Evolutionary conservation across 192 early-diverging fungal species (phyloP).

Genomic region (Coemansia reversa): DNA sequence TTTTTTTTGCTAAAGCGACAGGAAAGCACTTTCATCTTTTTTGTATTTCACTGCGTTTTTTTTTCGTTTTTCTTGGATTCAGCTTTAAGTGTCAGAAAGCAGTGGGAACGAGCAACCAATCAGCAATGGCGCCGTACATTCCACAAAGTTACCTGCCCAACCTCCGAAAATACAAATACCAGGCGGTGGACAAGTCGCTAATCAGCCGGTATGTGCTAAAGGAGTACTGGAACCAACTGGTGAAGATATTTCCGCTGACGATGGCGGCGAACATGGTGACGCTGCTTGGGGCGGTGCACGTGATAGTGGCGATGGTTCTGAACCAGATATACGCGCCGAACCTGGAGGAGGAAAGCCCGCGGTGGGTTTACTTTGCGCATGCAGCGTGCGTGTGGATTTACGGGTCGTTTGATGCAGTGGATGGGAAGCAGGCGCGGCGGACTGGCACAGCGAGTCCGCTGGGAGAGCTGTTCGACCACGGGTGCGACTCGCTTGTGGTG

Average conservation of each 20-base stretch:
- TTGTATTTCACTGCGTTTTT: too few relatives aligned
- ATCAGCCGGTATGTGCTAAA: constrained; percentile 71
- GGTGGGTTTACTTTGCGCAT: constrained; percentile 82
- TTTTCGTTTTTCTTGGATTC: too few relatives aligned
- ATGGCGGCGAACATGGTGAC: constrained; percentile 93
- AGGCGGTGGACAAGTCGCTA: constrained; percentile 79
- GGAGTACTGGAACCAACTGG: constrained; percentile 84
- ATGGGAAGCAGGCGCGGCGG: constrained; percentile 92
- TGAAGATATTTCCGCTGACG: constrained; percentile 80
- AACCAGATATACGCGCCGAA: constrained; percentile 74
- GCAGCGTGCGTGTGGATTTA: constrained; percentile 81
- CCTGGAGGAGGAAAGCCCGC: constrained; percentile 66
- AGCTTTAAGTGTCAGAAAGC: too few relatives aligned
- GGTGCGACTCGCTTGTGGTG: constrained; percentile 73
- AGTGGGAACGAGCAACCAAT: too few relatives aligned
- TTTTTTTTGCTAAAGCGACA: too few relatives aligned
- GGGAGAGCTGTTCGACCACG: constrained; percentile 96
- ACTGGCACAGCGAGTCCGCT: constrained; percentile 84
- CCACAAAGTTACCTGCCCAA: constrained; percentile 62
- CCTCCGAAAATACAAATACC: constrained; percentile 83
- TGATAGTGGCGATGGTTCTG: constrained; percentile 70
- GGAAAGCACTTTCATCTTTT: too few relatives aligned
- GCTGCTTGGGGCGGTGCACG: constrained; percentile 76
- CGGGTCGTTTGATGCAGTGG: constrained; percentile 89
- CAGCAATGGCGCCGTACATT: constrained; percentile 58